phyloP scores from a whole-genome alignment of 495 filamentous ascomycete genomes.

The Baudoinia panamericana region DNA sequence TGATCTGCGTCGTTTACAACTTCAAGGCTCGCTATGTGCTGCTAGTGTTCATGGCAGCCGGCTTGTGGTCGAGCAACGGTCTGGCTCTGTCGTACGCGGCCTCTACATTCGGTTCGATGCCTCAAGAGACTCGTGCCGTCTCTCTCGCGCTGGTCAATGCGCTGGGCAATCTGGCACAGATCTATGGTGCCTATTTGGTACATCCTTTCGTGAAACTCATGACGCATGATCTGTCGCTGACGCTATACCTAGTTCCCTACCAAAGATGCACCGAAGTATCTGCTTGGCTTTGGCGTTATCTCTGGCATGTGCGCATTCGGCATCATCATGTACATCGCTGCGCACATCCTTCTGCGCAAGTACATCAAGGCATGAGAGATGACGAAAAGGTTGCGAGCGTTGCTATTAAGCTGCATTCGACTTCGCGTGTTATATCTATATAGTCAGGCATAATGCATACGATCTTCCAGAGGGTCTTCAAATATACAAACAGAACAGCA shows the following conservation, averaged over 20 bases:
- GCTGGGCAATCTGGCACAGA: constrained; percentile 37
- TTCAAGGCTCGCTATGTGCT: constrained; percentile 39
- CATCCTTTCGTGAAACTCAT: too few species aligned
- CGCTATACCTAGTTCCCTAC: too few species aligned
- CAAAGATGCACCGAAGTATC: constrained; percentile 29
- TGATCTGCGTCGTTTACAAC: constrained; percentile 34
- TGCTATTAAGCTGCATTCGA: too few species aligned
- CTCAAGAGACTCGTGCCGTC: constrained; percentile 34
- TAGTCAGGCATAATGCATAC: too few species aligned
- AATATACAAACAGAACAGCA: too few species aligned
- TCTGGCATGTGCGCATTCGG: constrained; percentile 32
- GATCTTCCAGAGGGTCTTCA: too few species aligned
- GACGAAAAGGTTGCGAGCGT: too few species aligned
- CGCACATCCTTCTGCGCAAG: constrained; percentile 25
- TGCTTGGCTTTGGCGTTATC: constrained; percentile 33
- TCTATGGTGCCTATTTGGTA: constrained; percentile 37
- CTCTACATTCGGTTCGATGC: constrained; percentile 32
- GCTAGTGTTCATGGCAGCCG: constrained; percentile 39
- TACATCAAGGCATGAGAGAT: too few species aligned
- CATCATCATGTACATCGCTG: constrained; percentile 22
- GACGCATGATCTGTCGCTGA: too few species aligned
- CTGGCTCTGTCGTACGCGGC: constrained; percentile 35
- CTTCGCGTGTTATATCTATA: too few species aligned
- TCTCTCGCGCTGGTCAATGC: constrained; percentile 39
- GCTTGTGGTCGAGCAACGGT: constrained; percentile 37